These are phyloP conservation scores for Lactarius trivialis DNA, from an alignment of 768 basidiomycete species.

Conservation along the genomic window DNA sequence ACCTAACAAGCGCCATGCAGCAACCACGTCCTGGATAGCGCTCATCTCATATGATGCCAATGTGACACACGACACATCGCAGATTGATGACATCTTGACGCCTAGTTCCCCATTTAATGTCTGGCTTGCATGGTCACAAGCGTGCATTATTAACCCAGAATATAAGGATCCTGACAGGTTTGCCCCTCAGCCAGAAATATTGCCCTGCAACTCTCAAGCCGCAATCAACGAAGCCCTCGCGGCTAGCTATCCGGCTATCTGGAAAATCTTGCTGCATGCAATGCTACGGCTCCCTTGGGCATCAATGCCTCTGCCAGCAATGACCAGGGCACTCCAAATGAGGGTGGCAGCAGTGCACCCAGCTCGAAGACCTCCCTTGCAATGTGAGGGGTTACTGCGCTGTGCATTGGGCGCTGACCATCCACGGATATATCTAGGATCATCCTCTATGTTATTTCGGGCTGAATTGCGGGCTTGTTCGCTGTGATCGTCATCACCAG, in stretches of 20 bases:
- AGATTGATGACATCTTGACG: no score
- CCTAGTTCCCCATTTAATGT: no score
- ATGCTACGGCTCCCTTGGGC: constrained; percentile 42
- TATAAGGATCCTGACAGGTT: no score
- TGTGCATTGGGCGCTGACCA: not conserved
- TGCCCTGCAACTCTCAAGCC: constrained; percentile 37
- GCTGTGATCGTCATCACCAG: constrained; percentile 81
- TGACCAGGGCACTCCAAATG: constrained; percentile 22
- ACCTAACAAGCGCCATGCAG: constrained; percentile 29
- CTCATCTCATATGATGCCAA: constrained; percentile 82
- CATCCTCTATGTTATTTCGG: constrained; percentile 82
- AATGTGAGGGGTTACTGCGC: no score
- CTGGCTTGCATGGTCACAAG: no score
- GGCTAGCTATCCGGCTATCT: constrained; percentile 52
- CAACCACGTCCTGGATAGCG: constrained; percentile 84
- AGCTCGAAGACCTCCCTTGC: constrained; percentile 43
- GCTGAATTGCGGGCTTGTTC: constrained; percentile 79
- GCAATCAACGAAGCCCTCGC: constrained; percentile 40
- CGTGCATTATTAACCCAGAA: no score
- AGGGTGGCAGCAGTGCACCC: not conserved
- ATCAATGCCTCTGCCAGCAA: constrained; percentile 21
- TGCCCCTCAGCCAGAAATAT: no score
- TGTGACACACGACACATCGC: no score
- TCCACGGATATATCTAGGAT: constrained; percentile 50
- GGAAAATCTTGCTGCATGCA: constrained; percentile 61